Evolutionary conservation across 495 filamentous ascomycete species (phyloP).

Genomic region (Viridothelium virens): DNA sequence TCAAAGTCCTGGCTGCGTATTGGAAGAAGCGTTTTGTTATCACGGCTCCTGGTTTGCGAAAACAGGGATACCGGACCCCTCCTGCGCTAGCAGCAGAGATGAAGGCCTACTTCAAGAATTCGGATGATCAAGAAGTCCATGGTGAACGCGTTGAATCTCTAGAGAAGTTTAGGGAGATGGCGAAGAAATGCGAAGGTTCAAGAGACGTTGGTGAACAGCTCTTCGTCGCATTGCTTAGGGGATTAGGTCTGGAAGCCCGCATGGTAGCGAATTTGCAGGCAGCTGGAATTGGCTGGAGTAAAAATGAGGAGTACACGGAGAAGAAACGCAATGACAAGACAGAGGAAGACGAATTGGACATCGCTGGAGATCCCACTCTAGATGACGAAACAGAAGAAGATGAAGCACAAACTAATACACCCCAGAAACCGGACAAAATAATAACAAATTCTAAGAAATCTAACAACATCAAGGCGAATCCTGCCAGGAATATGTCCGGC

Average conservation of each 20-base stretch:
- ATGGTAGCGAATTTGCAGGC: conserved; percentile 81
- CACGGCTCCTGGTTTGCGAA: conserved; percentile 72
- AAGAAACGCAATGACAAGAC: conserved; percentile 31
- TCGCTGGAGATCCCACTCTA: background rate
- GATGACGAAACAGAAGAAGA: conserved; percentile 18
- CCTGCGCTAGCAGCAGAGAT: conserved; percentile 59
- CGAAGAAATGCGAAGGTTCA: conserved; percentile 68
- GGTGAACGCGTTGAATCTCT: conserved; percentile 64
- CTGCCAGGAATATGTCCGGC: conserved; percentile 9
- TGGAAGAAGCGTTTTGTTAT: conserved; percentile 83
- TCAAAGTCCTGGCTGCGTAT: conserved; percentile 67
- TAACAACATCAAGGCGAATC: background rate
- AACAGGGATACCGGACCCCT: conserved; percentile 75
- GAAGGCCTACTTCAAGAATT: conserved; percentile 54
- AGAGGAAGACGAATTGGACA: conserved; percentile 6
- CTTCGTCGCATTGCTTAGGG: conserved; percentile 82
- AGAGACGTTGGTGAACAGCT: conserved; percentile 83
- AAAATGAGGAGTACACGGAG: conserved; percentile 58
- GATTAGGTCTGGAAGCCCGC: conserved; percentile 68
- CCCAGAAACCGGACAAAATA: background rate
- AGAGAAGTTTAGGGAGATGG: conserved; percentile 58
- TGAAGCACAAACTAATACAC: conserved; percentile 10
- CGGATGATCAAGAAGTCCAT: conserved; percentile 52
- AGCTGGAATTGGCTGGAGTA: conserved; percentile 84
- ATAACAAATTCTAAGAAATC: background rate